Evolutionary conservation across 768 basidiomycete species (phyloP), one percentile per base, ranked within the genome.

Genomic region (Mycena pura): DNA sequence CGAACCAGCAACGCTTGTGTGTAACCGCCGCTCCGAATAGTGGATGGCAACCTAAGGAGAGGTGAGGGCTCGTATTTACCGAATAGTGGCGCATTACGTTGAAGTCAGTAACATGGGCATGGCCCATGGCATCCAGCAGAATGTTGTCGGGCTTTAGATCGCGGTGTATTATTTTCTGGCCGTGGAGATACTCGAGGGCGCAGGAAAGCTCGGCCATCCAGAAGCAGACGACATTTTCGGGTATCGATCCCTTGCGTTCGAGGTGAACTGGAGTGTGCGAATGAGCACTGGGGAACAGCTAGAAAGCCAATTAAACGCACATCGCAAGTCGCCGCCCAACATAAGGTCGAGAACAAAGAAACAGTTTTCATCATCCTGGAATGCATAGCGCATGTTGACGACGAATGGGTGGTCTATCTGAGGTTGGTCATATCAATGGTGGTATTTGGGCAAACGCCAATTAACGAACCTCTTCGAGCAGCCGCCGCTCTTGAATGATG

Each of bases 291-390:
- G 29, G 44, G 14, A 54, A 49, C 21, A 48, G 45, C 25, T 22
- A 36, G 60, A 38, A 52, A 44, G 38, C 36, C 10, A 25, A 57
- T 25, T n/a, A 57, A 14, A 77, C 95, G 70, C 70, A 98, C 90
- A 92, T 75, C 96, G 85, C 68, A 98, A 77, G 76, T 98, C 95
- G 11, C 96, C 96, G 28, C 96, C 96, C 1, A 97, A 80, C 95
- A 97, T 97, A 46, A 99, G 84, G 74, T 99, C 96, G 57, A 98
- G 80, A 7, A 98, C 95, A 77, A 98, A 97, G 82, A 98, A 99
- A 70, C 96, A 96, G 73, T 97, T 96, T 66, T 92, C 89, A 68
- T 97, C 96, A 71, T 98, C 96, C 73, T 99, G 96, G 74, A 99
- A 99, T 6, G 96, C 96, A 72, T 96, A 97, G 34, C 93, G 89